Evolutionary conservation across 495 filamentous ascomycete species (phyloP).

Genomic region (Clavariopsis aquatica): DNA sequence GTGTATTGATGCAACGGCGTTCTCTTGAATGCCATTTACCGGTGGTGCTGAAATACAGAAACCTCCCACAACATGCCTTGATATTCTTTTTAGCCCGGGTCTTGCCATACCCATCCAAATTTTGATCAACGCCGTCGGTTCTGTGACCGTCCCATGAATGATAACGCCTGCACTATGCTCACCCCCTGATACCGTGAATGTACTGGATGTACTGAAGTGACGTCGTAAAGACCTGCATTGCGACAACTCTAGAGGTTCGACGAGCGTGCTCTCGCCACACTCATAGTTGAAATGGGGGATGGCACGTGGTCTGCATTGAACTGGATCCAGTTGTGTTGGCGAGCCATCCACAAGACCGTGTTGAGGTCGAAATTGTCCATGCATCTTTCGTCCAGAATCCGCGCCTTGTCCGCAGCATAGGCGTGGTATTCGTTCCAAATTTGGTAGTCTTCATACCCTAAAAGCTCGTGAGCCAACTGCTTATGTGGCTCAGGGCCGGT

Average conservation of each 20-base stretch:
- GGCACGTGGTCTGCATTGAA: background rate
- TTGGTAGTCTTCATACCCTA: background rate
- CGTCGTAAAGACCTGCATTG: too few species aligned
- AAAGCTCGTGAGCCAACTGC: background rate
- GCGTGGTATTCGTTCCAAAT: constrained; percentile 61
- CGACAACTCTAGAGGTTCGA: too few species aligned
- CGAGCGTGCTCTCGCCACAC: background rate
- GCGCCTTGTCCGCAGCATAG: constrained; percentile 66
- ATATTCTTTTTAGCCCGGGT: background rate
- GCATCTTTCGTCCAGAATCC: constrained; percentile 55
- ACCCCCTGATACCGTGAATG: background rate
- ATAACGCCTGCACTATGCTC: background rate
- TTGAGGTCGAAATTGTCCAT: constrained; percentile 52
- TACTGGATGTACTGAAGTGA: too few species aligned
- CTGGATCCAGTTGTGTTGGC: constrained; percentile 21
- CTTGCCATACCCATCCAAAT: background rate
- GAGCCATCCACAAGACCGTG: constrained; percentile 32
- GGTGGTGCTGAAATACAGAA: background rate
- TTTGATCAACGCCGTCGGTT: background rate
- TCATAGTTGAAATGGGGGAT: background rate
- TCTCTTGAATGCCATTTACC: too few species aligned
- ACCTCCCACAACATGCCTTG: background rate
- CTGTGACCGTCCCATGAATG: background rate
- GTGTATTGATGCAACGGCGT: background rate
- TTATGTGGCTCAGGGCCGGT: background rate